Evolutionary conservation across 306 rosid species (phyloP).

Genomic region (Astragalus membranaceus): DNA sequence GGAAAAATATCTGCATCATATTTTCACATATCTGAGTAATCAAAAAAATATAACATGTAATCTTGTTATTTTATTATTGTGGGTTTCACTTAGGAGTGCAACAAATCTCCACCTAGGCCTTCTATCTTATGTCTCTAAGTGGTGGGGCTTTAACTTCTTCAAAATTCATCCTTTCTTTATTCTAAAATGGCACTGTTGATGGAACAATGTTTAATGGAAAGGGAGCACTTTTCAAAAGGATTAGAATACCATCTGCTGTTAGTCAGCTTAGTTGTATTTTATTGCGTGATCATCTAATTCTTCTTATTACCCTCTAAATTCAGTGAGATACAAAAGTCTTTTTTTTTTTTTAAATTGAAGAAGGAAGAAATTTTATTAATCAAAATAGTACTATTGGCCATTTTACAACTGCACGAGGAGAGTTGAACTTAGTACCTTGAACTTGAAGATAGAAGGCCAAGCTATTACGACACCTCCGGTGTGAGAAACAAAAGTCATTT

Average conservation of each 20-base stretch:
- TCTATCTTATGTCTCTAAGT: conserved; percentile 61
- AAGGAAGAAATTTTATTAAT: too few species aligned
- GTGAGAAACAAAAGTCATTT: conserved; percentile 63
- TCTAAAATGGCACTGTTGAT: conserved; percentile 64
- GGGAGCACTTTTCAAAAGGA: conserved; percentile 41
- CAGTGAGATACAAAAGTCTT: conserved; percentile 56
- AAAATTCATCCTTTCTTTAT: conserved; percentile 41
- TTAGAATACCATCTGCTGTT: conserved; percentile 59
- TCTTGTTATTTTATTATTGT: too few species aligned
- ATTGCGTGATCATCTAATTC: conserved; percentile 78
- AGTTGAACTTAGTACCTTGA: too few species aligned
- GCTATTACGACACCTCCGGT: too few species aligned
- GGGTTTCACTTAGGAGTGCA: too few species aligned
- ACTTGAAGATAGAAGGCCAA: too few species aligned
- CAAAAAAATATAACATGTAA: too few species aligned
- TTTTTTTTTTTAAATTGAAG: too few species aligned
- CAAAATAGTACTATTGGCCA: too few species aligned
- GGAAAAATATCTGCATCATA: too few species aligned
- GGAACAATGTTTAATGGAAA: conserved; percentile 63
- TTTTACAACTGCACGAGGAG: too few species aligned
- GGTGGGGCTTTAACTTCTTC: conserved; percentile 74
- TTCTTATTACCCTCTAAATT: conserved; percentile 58
- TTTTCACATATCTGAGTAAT: too few species aligned
- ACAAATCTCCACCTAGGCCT: conserved; percentile 30
- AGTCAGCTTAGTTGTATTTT: conserved; percentile 66